A percentile compares a stretch with the other conserved stretches of the same genome.
Evolutionary conservation across 805 yeast species (phyloP).

Genomic region (Starmerella potacharoeniae): DNA sequence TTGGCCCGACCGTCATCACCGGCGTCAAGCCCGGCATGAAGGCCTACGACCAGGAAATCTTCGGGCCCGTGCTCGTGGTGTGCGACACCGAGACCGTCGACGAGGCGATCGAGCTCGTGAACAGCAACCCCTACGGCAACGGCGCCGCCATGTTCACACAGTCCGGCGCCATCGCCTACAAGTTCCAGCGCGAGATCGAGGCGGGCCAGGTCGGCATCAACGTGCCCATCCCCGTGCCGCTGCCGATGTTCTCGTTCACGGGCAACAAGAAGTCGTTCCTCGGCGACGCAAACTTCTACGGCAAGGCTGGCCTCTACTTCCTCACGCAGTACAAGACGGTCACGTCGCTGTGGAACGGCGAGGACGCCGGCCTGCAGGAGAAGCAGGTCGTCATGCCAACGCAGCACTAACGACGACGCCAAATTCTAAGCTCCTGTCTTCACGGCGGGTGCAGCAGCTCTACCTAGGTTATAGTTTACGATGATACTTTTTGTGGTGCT

Average conservation of each 20-base stretch:
- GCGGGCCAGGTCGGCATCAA: conserved; percentile 71
- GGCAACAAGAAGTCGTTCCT: conserved; percentile 65
- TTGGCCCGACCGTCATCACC: conserved; percentile 58
- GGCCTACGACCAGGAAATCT: conserved; percentile 62
- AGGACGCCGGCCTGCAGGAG: conserved; percentile 37
- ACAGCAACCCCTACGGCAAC: conserved; percentile 55
- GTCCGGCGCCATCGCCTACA: conserved; percentile 59
- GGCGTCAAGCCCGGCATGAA: conserved; percentile 56
- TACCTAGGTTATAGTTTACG: no score
- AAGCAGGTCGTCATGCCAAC: conserved; percentile 62
- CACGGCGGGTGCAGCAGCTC: no score
- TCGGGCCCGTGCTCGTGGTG: conserved; percentile 62
- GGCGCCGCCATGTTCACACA: conserved; percentile 61
- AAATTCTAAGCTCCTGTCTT: no score
- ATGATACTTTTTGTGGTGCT: no score
- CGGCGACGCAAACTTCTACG: conserved; percentile 71
- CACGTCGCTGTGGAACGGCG: conserved; percentile 54
- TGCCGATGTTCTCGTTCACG: conserved; percentile 72
- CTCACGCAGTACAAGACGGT: conserved; percentile 67
- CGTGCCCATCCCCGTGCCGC: conserved; percentile 71
- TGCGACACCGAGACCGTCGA: conserved; percentile 53
- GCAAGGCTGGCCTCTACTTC: conserved; percentile 62
- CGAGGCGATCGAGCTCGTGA: conserved; percentile 55
- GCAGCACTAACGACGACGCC: conserved; percentile 30
- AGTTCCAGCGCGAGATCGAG: conserved; percentile 55